A percentile compares a stretch with the other conserved stretches of the same genome.
Conservation (phyloP, 805 yeast species). For the Saturnispora gosingensis region DNA sequence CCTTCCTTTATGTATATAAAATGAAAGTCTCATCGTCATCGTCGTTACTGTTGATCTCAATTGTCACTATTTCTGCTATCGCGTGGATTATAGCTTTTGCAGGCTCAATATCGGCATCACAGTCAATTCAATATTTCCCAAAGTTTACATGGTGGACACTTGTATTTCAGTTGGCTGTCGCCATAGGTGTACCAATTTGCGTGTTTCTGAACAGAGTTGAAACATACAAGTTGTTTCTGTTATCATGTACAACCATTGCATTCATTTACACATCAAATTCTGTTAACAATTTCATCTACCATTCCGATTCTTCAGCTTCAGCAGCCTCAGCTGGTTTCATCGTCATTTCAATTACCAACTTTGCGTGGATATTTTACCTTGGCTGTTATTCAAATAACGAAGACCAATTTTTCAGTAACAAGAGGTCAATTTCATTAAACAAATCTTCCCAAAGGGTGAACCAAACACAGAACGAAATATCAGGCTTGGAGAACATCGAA, state of each 20-base stretch:
- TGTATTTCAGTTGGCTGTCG: constrained; percentile 61
- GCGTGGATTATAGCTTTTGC: constrained; percentile 87
- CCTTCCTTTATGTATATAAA: neutral
- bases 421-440: constrained; percentile 16
- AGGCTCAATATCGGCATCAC: constrained; percentile 62
- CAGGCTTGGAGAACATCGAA: constrained; percentile 6
- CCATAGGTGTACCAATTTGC: constrained; percentile 40
- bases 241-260: constrained; percentile 57
- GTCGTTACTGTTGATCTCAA: neutral
- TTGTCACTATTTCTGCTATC: constrained; percentile 25
- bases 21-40: neutral
- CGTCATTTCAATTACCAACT: constrained; percentile 67
- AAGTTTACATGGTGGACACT: constrained; percentile 96
- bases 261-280: constrained; percentile 80
- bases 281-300: constrained; percentile 70
- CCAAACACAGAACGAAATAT: neutral
- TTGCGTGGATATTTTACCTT: constrained; percentile 80
- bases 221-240: constrained; percentile 52
- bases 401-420: constrained; percentile 3
- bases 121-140: constrained; percentile 43
- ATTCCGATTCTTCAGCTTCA: constrained; percentile 51
- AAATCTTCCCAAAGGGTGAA: neutral
- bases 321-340: constrained; percentile 94
- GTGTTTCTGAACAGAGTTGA: constrained; percentile 58
- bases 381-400: constrained; percentile 56